Conservation (phyloP, 73 alveolate species). For the Tetrahymena elliotti region DNA sequence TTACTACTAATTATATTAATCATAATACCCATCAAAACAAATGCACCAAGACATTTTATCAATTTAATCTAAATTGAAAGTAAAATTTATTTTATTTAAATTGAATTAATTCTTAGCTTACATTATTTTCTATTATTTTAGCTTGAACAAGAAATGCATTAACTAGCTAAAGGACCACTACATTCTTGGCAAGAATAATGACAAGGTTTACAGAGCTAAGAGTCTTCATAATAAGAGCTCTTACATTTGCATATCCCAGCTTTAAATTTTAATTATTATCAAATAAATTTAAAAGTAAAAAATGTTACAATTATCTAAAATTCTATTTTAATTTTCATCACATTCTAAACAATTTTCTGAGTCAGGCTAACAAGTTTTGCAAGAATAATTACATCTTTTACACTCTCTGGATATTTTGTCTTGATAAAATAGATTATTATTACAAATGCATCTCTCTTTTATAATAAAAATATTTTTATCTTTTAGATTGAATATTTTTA, state of each 20-base stretch:
- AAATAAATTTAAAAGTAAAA: background rate
- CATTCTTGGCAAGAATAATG: background rate
- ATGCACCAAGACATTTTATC: background rate
- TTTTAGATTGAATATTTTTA: background rate
- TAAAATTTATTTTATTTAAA: no score
- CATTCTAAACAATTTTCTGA: background rate
- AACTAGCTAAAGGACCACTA: background rate
- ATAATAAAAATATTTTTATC: background rate
- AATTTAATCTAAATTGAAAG: no score
- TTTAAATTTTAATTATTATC: background rate
- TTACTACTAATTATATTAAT: background rate
- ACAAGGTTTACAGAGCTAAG: background rate
- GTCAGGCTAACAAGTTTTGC: background rate
- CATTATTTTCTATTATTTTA: background rate
- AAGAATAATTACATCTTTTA: background rate
- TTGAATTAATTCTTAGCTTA: background rate
- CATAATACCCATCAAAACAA: background rate
- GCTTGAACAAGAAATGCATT: background rate
- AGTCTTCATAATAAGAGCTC: background rate
- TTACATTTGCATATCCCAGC: background rate
- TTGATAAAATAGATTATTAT: background rate
- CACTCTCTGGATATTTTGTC: background rate
- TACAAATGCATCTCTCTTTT: background rate
- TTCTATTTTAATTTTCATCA: background rate
- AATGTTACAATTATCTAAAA: background rate